Conservation (phyloP, 75 land plant genomes). For the Azolla pinnata region DNA sequence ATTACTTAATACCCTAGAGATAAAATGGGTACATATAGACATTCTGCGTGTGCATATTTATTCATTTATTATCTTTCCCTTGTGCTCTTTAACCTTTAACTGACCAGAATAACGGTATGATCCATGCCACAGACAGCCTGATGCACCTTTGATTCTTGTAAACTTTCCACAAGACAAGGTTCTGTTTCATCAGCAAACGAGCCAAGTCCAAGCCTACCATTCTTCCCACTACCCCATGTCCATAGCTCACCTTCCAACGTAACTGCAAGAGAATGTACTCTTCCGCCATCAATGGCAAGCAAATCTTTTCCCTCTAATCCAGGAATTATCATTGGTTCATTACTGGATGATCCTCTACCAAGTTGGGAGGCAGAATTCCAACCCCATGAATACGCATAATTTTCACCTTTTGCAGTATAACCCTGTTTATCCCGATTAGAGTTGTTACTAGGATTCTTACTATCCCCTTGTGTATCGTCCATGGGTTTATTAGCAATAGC, state of each 20-base stretch:
- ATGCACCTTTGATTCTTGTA: constrained; percentile 36
- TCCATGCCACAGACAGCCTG: constrained; percentile 76
- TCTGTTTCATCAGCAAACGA: constrained; percentile 60
- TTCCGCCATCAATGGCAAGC: constrained; percentile 52
- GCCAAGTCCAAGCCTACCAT: constrained; percentile 88
- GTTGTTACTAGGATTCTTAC: background rate
- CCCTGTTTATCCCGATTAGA: background rate
- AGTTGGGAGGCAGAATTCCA: constrained; percentile 81
- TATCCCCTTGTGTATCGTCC: too few species aligned
- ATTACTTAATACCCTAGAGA: too few species aligned
- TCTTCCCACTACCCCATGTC: constrained; percentile 94
- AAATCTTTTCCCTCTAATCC: constrained; percentile 41
- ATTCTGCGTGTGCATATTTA: too few species aligned
- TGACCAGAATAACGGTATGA: constrained; percentile 67
- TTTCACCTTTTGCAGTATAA: constrained; percentile 1
- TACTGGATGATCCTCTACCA: constrained; percentile 42
- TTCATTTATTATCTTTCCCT: too few species aligned
- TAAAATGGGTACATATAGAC: too few species aligned
- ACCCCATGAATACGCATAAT: constrained; percentile 60
- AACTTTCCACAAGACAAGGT: constrained; percentile 49
- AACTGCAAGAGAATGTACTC: constrained; percentile 81
- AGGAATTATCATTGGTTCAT: constrained; percentile 34
- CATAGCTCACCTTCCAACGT: constrained; percentile 47
- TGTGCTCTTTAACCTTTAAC: too few species aligned
- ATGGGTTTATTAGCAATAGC: constrained; percentile 44